Evolutionary conservation across 495 filamentous ascomycete species (phyloP).

Genomic region (Tuber indicum): DNA sequence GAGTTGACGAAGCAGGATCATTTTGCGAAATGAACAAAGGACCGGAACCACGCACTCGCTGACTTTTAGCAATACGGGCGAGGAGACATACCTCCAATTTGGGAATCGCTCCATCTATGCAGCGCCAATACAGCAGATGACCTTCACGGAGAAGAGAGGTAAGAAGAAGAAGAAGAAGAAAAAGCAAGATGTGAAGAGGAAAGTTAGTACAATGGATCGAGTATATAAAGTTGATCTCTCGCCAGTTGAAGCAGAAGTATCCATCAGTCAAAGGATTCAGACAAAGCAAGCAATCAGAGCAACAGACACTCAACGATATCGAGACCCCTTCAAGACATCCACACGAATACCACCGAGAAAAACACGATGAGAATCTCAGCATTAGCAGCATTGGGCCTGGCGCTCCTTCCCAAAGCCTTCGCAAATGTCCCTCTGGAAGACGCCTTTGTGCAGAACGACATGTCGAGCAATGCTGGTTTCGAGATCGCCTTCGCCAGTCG

Average conservation of each 20-base stretch:
- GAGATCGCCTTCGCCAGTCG: slow-evolving; percentile 36
- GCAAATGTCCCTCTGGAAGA: slow-evolving; percentile 33
- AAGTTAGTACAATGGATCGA: background rate
- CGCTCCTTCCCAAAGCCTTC: background rate
- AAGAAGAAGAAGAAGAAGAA: too few relatives aligned
- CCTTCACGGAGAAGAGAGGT: background rate
- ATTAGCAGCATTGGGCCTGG: background rate
- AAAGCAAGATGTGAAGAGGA: background rate
- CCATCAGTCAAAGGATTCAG: background rate
- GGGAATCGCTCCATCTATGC: background rate
- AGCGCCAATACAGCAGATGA: background rate
- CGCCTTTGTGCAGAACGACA: slow-evolving; percentile 23
- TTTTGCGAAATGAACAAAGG: background rate
- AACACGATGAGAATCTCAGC: background rate
- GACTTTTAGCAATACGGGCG: background rate
- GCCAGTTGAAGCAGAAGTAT: background rate
- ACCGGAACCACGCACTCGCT: background rate
- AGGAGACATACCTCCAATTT: background rate
- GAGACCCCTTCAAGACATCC: background rate
- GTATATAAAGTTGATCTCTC: background rate
- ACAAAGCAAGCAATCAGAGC: background rate
- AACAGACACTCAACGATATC: background rate
- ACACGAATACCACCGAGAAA: background rate
- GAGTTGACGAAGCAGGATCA: background rate
- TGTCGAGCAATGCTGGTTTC: slow-evolving; percentile 23